Percentiles rank a stretch among this genome's conserved stretches.
phyloP scores from a whole-genome alignment of 2,329 filamentous ascomycete genomes.

The Cytospora leucostoma region DNA sequence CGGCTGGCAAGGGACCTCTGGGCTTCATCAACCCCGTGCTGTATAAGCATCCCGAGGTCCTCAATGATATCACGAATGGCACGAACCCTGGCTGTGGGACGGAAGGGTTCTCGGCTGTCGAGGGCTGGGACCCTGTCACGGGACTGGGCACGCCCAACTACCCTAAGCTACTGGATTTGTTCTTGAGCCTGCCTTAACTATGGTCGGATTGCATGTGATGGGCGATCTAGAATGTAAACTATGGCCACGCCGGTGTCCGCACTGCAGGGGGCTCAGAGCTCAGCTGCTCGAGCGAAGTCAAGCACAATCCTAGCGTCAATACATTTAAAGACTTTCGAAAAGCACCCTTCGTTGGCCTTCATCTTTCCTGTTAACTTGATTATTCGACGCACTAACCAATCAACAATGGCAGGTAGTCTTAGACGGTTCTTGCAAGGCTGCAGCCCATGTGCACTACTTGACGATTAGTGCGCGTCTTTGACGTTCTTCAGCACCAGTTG shows the following conservation, averaged over 20 bases:
- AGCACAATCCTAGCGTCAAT: too few species aligned
- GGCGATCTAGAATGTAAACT: neutral
- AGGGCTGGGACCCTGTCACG: slow-evolving; percentile 35
- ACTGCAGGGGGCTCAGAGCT: too few species aligned
- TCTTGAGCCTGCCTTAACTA: slow-evolving; percentile 25
- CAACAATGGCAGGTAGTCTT: too few species aligned
- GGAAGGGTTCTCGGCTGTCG: slow-evolving; percentile 34
- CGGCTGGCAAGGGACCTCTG: slow-evolving; percentile 45
- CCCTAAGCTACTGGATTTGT: slow-evolving; percentile 30
- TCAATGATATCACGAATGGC: slow-evolving; percentile 36
- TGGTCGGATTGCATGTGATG: neutral
- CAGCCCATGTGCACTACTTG: too few species aligned
- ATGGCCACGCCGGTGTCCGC: neutral
- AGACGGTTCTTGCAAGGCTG: too few species aligned
- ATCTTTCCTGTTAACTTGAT: too few species aligned
- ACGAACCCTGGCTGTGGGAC: slow-evolving; percentile 39
- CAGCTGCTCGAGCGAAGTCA: too few species aligned
- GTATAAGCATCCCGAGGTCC: slow-evolving; percentile 36
- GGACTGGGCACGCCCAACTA: slow-evolving; percentile 33
- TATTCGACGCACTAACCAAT: too few species aligned
- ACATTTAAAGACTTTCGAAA: too few species aligned
- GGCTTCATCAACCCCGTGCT: slow-evolving; percentile 40
- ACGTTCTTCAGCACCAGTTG: too few species aligned
- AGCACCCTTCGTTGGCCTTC: too few species aligned
- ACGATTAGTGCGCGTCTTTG: too few species aligned